These are phyloP conservation scores for Aspergillus ustus DNA, from an alignment of 2,329 filamentous ascomycete species.

Conservation along the genomic window DNA sequence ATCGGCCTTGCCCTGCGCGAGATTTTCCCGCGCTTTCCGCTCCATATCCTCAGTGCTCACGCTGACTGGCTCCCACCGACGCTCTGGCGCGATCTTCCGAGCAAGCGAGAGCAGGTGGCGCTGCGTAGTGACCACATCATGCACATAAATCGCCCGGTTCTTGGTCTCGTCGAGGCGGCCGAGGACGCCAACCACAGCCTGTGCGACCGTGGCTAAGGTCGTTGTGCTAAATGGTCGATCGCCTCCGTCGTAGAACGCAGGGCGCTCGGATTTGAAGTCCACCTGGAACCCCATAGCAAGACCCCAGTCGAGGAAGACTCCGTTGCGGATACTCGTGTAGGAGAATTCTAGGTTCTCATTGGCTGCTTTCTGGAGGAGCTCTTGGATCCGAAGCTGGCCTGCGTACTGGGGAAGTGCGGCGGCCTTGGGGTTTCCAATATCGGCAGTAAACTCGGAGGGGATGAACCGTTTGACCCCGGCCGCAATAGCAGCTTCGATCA, in stretches of 20 bases:
- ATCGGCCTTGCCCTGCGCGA: not conserved
- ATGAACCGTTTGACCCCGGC: conserved; percentile 52
- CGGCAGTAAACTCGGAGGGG: conserved; percentile 44
- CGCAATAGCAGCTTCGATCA: conserved; percentile 42
- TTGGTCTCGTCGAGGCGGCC: conserved; percentile 5
- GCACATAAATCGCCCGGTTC: conserved; percentile 17
- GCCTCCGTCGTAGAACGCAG: conserved; percentile 15
- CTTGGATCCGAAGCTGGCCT: conserved; percentile 24
- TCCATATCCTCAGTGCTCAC: conserved; percentile 1
- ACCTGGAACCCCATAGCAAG: not conserved
- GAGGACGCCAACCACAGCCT: not conserved
- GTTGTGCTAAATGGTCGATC: conserved; percentile 19
- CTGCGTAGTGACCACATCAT: conserved; percentile 17
- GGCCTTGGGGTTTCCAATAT: conserved; percentile 14
- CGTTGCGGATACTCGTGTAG: conserved; percentile 16
- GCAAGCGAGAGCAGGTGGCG: conserved; percentile 13
- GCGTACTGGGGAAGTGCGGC: conserved; percentile 11
- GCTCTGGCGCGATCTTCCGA: not conserved
- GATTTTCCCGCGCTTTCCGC: not conserved
- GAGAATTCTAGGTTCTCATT: not conserved
- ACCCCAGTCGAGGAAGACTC: conserved; percentile 16
- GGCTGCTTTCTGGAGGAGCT: conserved; percentile 1
- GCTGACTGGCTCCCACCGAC: not conserved
- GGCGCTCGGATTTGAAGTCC: not conserved
- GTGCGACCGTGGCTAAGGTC: conserved; percentile 15